Conservation (phyloP, 345 rosid species). For the Raphanus raphanistrum region DNA sequence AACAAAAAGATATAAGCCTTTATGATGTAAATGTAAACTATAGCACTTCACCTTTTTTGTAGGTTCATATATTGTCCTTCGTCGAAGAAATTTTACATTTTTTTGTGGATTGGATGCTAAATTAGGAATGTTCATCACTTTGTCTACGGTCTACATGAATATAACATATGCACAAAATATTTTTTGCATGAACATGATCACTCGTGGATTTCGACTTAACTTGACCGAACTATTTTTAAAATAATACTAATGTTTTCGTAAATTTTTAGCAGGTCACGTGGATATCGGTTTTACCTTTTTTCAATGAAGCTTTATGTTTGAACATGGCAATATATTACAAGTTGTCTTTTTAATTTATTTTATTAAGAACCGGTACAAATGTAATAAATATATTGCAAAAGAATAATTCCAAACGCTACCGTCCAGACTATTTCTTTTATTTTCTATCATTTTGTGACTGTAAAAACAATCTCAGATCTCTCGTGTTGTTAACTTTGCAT, state of each 20-base stretch:
- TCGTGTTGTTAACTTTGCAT: conserved; percentile 18
- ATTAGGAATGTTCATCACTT: neutral
- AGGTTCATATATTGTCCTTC: neutral
- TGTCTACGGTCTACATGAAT: neutral
- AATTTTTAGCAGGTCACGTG: conserved; percentile 30
- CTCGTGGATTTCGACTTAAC: neutral
- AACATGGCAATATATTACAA: conserved; percentile 31
- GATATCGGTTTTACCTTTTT: conserved; percentile 16
- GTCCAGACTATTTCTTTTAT: conserved; percentile 26
- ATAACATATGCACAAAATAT: neutral
- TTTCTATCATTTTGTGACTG: conserved; percentile 2
- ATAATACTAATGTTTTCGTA: neutral
- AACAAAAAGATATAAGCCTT: neutral
- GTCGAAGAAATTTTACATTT: neutral
- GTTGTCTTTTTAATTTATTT: conserved; percentile 25
- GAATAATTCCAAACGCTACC: conserved; percentile 41
- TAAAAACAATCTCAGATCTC: conserved; percentile 25
- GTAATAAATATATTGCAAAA: conserved; percentile 12
- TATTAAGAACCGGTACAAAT: conserved; percentile 22
- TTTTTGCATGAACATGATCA: neutral
- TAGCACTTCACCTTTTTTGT: neutral
- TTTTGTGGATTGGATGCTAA: neutral
- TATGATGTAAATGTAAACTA: neutral
- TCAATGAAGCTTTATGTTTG: conserved; percentile 27
- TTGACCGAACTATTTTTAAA: neutral